Conservation (phyloP, 2,329 filamentous ascomycete species). For the Fusarium papillatum region DNA sequence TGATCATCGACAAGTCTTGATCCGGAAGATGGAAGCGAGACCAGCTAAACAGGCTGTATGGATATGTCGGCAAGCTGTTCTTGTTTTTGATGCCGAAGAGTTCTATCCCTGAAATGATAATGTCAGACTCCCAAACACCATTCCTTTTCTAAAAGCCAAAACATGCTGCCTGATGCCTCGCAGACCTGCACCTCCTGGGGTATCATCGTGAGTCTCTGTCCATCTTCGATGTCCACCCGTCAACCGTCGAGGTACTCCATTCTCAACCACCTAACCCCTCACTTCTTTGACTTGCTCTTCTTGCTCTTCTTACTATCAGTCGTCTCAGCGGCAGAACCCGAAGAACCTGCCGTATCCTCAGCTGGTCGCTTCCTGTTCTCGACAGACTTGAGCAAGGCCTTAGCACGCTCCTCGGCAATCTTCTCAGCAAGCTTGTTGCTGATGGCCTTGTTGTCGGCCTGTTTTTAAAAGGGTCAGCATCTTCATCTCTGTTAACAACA, state of each 20-base stretch:
- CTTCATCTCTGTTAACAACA: not conserved
- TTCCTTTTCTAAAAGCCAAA: constrained; percentile 24
- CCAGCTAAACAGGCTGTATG: not conserved
- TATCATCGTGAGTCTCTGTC: constrained; percentile 21
- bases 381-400: constrained; percentile 62
- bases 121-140: constrained; percentile 26
- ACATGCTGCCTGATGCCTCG: not conserved
- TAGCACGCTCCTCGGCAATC: constrained; percentile 68
- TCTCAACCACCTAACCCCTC: not conserved
- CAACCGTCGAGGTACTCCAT: not conserved
- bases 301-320: constrained; percentile 46
- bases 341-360: constrained; percentile 46
- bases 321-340: constrained; percentile 28
- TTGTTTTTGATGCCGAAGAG: not conserved
- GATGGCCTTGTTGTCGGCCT: constrained; percentile 66
- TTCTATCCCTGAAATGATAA: constrained; percentile 2
- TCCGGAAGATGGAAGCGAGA: not conserved
- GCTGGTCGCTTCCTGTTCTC: constrained; percentile 60
- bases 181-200: constrained; percentile 11
- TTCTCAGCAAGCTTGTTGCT: constrained; percentile 67
- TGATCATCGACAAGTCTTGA: not conserved
- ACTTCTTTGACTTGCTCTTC: constrained; percentile 48
- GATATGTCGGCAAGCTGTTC: not conserved
- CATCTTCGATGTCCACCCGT: not conserved
- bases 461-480: constrained; percentile 15